Base-by-base conservation (phyloP, 139 green algal genomes). In the Chlamydomonas urium region DNA sequence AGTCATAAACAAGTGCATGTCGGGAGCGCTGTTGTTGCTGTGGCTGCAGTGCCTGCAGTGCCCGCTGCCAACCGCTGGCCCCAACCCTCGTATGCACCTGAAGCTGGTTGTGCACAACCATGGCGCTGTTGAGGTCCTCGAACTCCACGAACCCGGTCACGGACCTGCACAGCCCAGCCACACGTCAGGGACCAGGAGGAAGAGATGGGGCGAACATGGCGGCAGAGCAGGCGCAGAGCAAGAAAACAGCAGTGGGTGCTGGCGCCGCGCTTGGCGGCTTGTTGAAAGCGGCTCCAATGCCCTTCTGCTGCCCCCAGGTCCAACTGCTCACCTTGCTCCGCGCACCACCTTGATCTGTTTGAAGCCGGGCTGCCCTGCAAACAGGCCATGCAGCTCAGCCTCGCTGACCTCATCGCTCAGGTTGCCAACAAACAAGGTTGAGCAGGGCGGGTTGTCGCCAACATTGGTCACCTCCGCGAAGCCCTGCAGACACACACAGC, bases 361-460 rank as follows among this genome's bases (percentile, higher is more conserved):
- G 76, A 79, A 88, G 17, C 83, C 83, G 8, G 76, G 72, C 75
- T 88, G 83, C 28, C 19, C 69, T 38, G 38, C 66, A 38, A 88
- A 76, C 26, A 88, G 74, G 19, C 42, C n/a, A 1, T 60, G 34
- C 58, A 88, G 74, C 76, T 88, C 83, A 21, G 60, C 31, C 76
- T 88, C 83, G 32, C 57, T 71, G 3, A 81, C 75, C 24, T 17
- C 32, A n/a, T 88, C 79, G 1, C 81, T 72, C 45, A 96, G 85
- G 72, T 96, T 96, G 35, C 90, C 91, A 31, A 97, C 90, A 79
- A 97, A 97, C 17, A 97, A 84, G 23, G 93, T 97, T 81, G 97
- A 97, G 86, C 93, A 97, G 47, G 93, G 91, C 23, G 91, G 87
- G 81, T 97, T 97, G 76, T 97, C 93, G 21, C 80, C 57, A 23